These are phyloP conservation scores for Lentinula sp. DNA, from an alignment of 768 basidiomycete species.

Conservation along the genomic window DNA sequence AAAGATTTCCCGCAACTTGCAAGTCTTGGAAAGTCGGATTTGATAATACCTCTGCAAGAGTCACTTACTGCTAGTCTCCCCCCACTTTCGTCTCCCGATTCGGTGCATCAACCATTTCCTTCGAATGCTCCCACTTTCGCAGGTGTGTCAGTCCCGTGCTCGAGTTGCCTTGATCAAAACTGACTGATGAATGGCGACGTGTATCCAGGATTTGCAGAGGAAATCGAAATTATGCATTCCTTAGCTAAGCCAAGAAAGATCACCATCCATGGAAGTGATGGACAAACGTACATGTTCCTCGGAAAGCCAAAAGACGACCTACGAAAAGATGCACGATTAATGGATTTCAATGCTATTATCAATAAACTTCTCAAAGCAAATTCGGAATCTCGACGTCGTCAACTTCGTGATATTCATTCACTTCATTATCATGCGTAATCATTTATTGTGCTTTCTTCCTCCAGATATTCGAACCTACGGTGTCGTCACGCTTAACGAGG, in stretches of 20 bases:
- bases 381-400: constrained; percentile 85
- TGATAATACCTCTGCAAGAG: constrained; percentile 91
- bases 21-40: constrained; percentile 47
- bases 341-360: constrained; percentile 98
- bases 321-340: constrained; percentile 92
- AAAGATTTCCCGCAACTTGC: constrained; percentile 53
- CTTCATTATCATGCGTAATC: neutral
- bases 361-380: constrained; percentile 93
- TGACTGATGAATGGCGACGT: neutral
- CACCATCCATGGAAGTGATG: constrained; percentile 76
- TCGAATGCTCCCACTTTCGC: constrained; percentile 67
- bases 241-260: constrained; percentile 90
- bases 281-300: constrained; percentile 82
- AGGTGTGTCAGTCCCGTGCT: constrained; percentile 31
- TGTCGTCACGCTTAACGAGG: constrained; percentile 97
- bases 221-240: constrained; percentile 87
- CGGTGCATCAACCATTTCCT: constrained; percentile 78
- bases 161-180: neutral
- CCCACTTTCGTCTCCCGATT: constrained; percentile 53
- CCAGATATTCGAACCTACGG: constrained; percentile 94
- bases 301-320: constrained; percentile 98
- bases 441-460: neutral
- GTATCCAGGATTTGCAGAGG: constrained; percentile 65
- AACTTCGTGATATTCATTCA: constrained; percentile 61
- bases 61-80: constrained; percentile 89